Conservation (phyloP, 2,329 filamentous ascomycete species). For the Penicillium sp. region DNA sequence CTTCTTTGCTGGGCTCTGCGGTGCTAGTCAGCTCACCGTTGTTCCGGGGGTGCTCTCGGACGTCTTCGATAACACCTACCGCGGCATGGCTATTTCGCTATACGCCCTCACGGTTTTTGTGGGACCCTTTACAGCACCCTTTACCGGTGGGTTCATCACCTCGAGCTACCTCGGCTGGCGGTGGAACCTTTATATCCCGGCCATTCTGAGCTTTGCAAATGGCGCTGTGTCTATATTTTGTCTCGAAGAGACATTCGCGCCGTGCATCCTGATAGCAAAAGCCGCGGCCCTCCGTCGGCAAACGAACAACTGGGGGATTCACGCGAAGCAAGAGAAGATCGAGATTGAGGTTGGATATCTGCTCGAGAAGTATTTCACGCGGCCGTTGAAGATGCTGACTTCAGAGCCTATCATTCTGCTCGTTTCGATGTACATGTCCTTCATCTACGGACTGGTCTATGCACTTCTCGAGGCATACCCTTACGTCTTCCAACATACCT, state of each 20-base stretch:
- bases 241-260: constrained; percentile 54
- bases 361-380: constrained; percentile 46
- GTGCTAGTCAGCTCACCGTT: constrained; percentile 43
- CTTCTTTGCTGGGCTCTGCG: constrained; percentile 49
- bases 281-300: constrained; percentile 49
- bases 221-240: constrained; percentile 40
- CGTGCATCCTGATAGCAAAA: constrained; percentile 52
- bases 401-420: constrained; percentile 39
- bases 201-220: constrained; percentile 50
- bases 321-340: constrained; percentile 52
- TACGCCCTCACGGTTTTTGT: constrained; percentile 50
- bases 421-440: constrained; percentile 33
- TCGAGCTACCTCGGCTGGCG: constrained; percentile 49
- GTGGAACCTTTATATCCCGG: constrained; percentile 51
- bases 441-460: constrained; percentile 33
- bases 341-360: constrained; percentile 48
- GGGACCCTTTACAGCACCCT: constrained; percentile 48
- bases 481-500: constrained; percentile 28
- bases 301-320: constrained; percentile 56
- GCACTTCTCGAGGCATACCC: constrained; percentile 29
- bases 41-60: constrained; percentile 46
- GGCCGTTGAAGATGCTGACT: constrained; percentile 36
- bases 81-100: constrained; percentile 43
- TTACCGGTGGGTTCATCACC: constrained; percentile 51
- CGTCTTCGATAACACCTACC: constrained; percentile 47